Conservation (phyloP, 1,284 basidiomycete genomes). For the Apiotrichum gamsii region DNA sequence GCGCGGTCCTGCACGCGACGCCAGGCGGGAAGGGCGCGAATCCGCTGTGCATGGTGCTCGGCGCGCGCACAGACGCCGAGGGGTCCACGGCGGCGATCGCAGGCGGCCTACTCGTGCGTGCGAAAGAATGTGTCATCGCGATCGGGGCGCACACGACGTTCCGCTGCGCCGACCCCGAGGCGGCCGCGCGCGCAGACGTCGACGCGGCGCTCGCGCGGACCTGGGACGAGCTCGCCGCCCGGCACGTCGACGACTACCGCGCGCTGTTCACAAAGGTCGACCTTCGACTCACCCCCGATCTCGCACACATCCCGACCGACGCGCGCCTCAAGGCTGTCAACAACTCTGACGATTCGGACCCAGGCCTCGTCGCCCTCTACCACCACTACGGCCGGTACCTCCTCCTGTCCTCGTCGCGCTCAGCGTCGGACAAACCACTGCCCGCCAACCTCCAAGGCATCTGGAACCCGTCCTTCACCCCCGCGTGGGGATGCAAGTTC, state of each 20-base stretch:
- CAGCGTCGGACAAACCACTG: not conserved
- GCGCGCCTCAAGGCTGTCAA: not conserved
- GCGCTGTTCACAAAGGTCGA: not conserved
- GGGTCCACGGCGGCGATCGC: too few relatives aligned
- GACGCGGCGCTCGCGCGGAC: not conserved
- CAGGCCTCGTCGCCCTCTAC: constrained; percentile 5
- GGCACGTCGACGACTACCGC: not conserved
- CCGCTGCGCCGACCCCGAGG: not conserved
- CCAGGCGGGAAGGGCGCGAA: not conserved
- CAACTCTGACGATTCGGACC: too few relatives aligned
- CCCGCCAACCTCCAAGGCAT: constrained; percentile 14
- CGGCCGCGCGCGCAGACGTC: not conserved
- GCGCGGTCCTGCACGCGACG: not conserved
- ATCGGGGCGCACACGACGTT: not conserved
- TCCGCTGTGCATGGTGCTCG: not conserved
- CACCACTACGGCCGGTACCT: constrained; percentile 13
- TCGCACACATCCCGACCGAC: not conserved
- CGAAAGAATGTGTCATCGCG: not conserved
- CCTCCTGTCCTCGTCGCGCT: constrained; percentile 7
- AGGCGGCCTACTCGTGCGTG: not conserved
- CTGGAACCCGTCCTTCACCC: constrained; percentile 11
- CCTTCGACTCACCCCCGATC: not conserved
- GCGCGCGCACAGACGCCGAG: not conserved
- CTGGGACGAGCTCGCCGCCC: not conserved
- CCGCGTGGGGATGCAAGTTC: constrained; percentile 8